Evolutionary conservation across 1,284 basidiomycete species (phyloP).

Genomic region (Sanghuangporus baumii): DNA sequence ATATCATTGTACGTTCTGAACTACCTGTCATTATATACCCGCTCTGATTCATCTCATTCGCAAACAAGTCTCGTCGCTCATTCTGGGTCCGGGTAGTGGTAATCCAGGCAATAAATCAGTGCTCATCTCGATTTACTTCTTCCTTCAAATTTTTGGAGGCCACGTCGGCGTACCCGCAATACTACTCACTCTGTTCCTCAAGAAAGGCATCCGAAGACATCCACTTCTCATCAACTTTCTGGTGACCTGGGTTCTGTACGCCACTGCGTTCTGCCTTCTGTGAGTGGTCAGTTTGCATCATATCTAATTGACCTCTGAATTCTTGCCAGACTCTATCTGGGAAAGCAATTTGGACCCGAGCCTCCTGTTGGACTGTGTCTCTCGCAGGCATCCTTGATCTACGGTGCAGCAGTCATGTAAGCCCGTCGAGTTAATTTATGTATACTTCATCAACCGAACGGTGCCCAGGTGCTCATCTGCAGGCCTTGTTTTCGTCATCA

Average conservation of each 20-base stretch:
- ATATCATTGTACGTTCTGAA: neutral
- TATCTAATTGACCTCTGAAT: neutral
- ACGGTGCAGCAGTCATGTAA: conserved; percentile 12
- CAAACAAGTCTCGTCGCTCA: neutral
- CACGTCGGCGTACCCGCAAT: conserved; percentile 5
- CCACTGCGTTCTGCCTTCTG: conserved; percentile 6
- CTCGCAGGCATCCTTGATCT: conserved; percentile 13
- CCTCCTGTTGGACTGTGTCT: conserved; percentile 4
- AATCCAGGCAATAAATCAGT: neutral
- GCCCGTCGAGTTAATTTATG: neutral
- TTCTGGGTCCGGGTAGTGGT: neutral
- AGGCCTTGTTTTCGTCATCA: conserved; percentile 9
- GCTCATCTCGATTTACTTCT: conserved; percentile 4
- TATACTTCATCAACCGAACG: neutral
- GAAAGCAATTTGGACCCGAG: conserved; percentile 12
- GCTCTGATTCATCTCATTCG: neutral
- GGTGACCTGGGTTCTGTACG: conserved; percentile 5
- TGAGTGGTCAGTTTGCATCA: neutral
- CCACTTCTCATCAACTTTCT: conserved; percentile 7
- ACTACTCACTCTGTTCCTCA: neutral
- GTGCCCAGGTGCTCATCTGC: conserved; percentile 5
- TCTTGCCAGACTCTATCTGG: conserved; percentile 6
- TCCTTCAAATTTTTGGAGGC: conserved; percentile 7
- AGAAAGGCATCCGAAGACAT: conserved; percentile 3
- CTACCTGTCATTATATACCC: neutral